These are phyloP conservation scores for Athelia psychrophila DNA, from an alignment of 1,284 basidiomycete species.

Conservation along the genomic window DNA sequence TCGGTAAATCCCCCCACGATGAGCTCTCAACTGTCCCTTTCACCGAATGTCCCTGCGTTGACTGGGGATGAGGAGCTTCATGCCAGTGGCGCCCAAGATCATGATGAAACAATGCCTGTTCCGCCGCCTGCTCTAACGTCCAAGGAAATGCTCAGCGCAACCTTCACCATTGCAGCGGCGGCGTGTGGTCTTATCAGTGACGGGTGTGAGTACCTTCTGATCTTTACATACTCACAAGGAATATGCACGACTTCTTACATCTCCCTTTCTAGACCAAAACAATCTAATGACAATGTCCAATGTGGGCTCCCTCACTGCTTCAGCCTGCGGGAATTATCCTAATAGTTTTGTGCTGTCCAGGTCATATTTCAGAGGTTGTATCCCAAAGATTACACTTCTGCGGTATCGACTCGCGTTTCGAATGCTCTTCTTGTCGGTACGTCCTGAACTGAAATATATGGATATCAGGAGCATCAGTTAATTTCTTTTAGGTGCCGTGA, in stretches of 20 bases:
- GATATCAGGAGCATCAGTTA: conserved; percentile 11
- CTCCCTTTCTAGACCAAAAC: conserved; percentile 53
- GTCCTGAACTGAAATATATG: conserved; percentile 17
- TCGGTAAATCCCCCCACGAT: no score
- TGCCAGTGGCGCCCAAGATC: no score
- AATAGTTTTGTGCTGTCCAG: conserved; percentile 25
- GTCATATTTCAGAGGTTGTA: conserved; percentile 64
- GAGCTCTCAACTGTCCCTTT: no score
- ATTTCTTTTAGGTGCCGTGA: conserved; percentile 45
- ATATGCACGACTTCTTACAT: conserved; percentile 3
- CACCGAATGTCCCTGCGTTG: no score
- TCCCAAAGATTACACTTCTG: conserved; percentile 50
- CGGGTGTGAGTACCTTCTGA: conserved; percentile 46
- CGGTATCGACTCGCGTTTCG: conserved; percentile 57
- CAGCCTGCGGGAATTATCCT: conserved; percentile 3
- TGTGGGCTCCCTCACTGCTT: conserved; percentile 25
- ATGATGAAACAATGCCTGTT: no score
- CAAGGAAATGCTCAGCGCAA: conserved; percentile 47
- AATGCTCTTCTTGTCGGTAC: conserved; percentile 73
- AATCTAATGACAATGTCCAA: conserved; percentile 67
- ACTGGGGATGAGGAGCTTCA: no score
- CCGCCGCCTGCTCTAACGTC: conserved; percentile 10
- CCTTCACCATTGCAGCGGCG: conserved; percentile 61
- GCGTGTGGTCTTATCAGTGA: conserved; percentile 70
- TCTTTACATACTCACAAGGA: background rate